Percentiles rank a stretch among this genome's conserved stretches.
These are phyloP conservation scores for Trametes pubescens DNA, from an alignment of 1,284 basidiomycete genomes.

Conservation along the genomic window DNA sequence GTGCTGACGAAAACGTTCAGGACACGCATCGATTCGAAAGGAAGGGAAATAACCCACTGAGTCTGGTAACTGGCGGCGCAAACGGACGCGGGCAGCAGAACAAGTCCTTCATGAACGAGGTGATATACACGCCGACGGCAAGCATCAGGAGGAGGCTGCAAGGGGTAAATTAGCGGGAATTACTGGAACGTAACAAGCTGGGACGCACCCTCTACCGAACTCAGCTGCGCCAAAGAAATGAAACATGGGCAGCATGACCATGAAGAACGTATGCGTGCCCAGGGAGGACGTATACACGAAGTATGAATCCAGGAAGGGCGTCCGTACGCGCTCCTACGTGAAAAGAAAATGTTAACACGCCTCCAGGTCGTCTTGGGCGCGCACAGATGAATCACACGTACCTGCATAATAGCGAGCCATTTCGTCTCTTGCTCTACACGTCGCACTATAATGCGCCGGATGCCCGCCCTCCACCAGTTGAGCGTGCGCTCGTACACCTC, in stretches of 20 bases:
- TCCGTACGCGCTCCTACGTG: constrained; percentile 63
- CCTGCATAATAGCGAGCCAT: constrained; percentile 79
- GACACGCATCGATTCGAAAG: neutral
- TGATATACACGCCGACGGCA: constrained; percentile 84
- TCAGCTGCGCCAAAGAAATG: constrained; percentile 88
- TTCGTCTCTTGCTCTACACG: constrained; percentile 71
- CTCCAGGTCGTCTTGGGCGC: neutral
- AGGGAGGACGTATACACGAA: constrained; percentile 92
- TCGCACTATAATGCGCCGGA: constrained; percentile 68
- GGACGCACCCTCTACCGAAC: constrained; percentile 75
- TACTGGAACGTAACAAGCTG: neutral
- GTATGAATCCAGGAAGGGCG: constrained; percentile 82
- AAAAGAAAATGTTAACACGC: neutral
- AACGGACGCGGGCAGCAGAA: constrained; percentile 93
- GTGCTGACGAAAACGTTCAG: constrained; percentile 50
- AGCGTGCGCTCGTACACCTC: constrained; percentile 75
- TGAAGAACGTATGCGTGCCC: constrained; percentile 96
- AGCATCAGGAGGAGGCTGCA: constrained; percentile 75
- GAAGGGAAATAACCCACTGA: constrained; percentile 61
- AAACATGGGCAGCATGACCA: constrained; percentile 85
- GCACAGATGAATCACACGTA: constrained; percentile 5
- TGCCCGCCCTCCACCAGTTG: constrained; percentile 71
- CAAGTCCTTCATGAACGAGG: constrained; percentile 89
- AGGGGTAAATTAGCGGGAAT: neutral
- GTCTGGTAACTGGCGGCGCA: constrained; percentile 87